phyloP scores from a whole-genome alignment of 352 stramenopile genomes.

The Phytophthora pseudosyringae region DNA sequence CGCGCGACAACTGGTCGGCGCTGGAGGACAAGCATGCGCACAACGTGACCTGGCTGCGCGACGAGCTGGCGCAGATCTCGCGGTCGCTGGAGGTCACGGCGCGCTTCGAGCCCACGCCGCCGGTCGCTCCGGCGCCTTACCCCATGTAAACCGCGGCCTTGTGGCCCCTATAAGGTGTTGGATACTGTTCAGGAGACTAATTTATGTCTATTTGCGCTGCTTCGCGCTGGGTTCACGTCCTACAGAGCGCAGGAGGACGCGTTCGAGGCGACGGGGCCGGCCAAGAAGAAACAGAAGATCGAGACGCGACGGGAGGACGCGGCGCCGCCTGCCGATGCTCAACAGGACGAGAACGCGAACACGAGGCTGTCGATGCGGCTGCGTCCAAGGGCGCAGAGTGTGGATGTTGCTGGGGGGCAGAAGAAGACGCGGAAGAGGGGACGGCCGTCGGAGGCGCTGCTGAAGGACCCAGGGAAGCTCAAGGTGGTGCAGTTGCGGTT shows the following conservation, averaged over 20 bases:
- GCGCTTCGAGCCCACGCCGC: constrained; percentile 44
- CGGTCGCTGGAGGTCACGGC: constrained; percentile 58
- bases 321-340: background rate
- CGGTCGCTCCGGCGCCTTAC: constrained; percentile 20
- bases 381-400: constrained; percentile 1
- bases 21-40: constrained; percentile 52
- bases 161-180: background rate
- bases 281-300: constrained; percentile 37
- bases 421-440: constrained; percentile 51
- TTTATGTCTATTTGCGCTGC: background rate
- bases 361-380: constrained; percentile 24
- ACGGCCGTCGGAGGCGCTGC: constrained; percentile 23
- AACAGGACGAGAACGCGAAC: constrained; percentile 2
- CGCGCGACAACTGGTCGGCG: constrained; percentile 55
- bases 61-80: constrained; percentile 56
- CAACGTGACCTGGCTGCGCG: constrained; percentile 59
- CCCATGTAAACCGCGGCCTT: constrained; percentile 15
- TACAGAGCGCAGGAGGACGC: constrained; percentile 17
- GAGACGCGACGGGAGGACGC: constrained; percentile 1
- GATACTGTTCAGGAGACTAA: background rate
- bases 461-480: constrained; percentile 33
- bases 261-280: constrained; percentile 1
- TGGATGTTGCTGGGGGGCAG: constrained; percentile 2
- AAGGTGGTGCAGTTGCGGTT: constrained; percentile 63
- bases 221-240: background rate